Percentiles rank a stretch among this genome's conserved stretches.
These are phyloP conservation scores for Yarrowia sp. DNA, from an alignment of 805 yeast species.

Conservation along the genomic window DNA sequence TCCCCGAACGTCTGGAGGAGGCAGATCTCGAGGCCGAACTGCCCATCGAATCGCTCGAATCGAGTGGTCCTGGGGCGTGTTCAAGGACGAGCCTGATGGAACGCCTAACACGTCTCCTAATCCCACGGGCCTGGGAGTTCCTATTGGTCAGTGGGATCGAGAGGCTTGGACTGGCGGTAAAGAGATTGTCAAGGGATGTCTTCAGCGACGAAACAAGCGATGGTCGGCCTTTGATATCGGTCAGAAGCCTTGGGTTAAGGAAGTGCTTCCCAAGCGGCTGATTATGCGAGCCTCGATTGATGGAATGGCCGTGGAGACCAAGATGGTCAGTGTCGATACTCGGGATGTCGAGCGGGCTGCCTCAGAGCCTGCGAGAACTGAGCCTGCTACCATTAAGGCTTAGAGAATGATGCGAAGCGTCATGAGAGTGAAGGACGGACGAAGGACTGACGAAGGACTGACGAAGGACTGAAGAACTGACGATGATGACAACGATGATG, in stretches of 20 bases:
- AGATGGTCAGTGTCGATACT: constrained; percentile 18
- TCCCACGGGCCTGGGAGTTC: constrained; percentile 38
- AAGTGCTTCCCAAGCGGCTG: constrained; percentile 38
- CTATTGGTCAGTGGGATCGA: constrained; percentile 41
- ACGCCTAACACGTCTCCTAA: constrained; percentile 30
- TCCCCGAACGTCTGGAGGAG: constrained; percentile 56
- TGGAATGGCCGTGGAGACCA: constrained; percentile 3
- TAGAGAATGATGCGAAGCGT: not conserved
- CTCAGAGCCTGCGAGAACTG: constrained; percentile 8
- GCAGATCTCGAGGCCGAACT: constrained; percentile 59
- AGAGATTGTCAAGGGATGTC: constrained; percentile 57
- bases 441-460: too few species aligned
- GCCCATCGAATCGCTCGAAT: constrained; percentile 91
- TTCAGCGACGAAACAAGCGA: constrained; percentile 59
- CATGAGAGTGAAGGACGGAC: too few species aligned
- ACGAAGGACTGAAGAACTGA: too few species aligned
- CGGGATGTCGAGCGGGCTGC: constrained; percentile 27
- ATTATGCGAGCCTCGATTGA: constrained; percentile 12
- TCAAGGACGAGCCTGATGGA: constrained; percentile 47
- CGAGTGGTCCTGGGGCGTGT: constrained; percentile 84
- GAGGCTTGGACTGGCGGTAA: constrained; percentile 58
- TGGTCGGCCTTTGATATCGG: constrained; percentile 47
- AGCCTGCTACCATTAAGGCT: constrained; percentile 19
- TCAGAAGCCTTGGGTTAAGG: constrained; percentile 42
- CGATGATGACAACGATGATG: too few species aligned